phyloP scores from a whole-genome alignment of 1,284 basidiomycete genomes.

The Rhizoctonia solani region DNA sequence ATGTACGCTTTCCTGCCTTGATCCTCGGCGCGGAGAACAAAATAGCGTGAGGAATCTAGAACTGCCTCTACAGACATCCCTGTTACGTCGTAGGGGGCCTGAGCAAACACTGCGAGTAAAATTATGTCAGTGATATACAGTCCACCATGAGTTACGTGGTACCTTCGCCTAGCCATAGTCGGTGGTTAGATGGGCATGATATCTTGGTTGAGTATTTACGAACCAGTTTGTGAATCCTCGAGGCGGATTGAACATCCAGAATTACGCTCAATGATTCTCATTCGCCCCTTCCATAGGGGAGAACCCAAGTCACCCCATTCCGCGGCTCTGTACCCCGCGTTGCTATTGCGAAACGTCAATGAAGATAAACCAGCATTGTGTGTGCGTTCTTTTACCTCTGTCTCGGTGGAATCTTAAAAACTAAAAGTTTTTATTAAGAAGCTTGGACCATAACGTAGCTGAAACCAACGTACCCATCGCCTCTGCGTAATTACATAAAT shows the following conservation, averaged over 20 bases:
- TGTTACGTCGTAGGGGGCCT: slow-evolving; percentile 81
- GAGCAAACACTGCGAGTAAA: slow-evolving; percentile 75
- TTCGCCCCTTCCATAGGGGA: slow-evolving; percentile 89
- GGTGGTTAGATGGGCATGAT: neutral
- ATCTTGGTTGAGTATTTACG: slow-evolving; percentile 38
- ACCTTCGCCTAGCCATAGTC: slow-evolving; percentile 41
- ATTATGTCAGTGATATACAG: neutral
- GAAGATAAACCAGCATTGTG: neutral
- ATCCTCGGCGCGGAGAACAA: slow-evolving; percentile 91
- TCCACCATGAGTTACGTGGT: slow-evolving; percentile 40
- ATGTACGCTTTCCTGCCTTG: slow-evolving; percentile 86
- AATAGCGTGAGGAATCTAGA: slow-evolving; percentile 94
- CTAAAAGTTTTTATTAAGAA: slow-evolving; percentile 30
- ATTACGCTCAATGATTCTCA: slow-evolving; percentile 78
- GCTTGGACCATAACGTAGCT: neutral
- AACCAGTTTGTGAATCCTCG: slow-evolving; percentile 77
- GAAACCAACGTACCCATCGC: slow-evolving; percentile 63
- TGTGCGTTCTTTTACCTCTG: slow-evolving; percentile 32
- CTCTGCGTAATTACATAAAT: slow-evolving; percentile 45
- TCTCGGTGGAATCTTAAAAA: slow-evolving; percentile 38
- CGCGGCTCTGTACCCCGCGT: slow-evolving; percentile 79
- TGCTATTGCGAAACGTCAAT: neutral
- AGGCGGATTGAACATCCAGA: slow-evolving; percentile 64
- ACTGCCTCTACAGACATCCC: slow-evolving; percentile 91
- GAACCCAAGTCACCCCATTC: slow-evolving; percentile 83